These are phyloP conservation scores for Starmerella potacharoeniae DNA, from an alignment of 805 yeast genomes.

Conservation along the genomic window DNA sequence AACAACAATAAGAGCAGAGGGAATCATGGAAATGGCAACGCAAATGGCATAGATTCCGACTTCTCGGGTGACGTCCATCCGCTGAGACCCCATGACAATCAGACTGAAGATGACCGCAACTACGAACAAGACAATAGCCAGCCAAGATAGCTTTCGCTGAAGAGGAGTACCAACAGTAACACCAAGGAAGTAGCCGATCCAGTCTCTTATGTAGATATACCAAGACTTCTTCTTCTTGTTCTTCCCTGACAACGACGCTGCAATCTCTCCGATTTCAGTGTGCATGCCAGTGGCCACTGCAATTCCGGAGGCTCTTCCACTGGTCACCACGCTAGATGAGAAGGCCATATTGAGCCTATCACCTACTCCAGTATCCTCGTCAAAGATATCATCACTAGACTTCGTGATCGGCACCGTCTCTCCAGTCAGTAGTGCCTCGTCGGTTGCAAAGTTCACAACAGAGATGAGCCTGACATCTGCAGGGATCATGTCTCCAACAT, in stretches of 20 bases:
- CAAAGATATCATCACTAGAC: slow-evolving; percentile 35
- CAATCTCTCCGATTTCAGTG: slow-evolving; percentile 69
- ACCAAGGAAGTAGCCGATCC: slow-evolving; percentile 61
- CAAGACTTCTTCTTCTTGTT: slow-evolving; percentile 34
- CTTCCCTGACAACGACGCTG: slow-evolving; percentile 42
- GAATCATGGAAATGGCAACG: slow-evolving; percentile 72
- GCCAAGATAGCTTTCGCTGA: slow-evolving; percentile 60
- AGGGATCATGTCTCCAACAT: slow-evolving; percentile 90
- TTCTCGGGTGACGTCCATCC: slow-evolving; percentile 58
- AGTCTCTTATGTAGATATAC: slow-evolving; percentile 40
- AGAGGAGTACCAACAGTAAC: slow-evolving; percentile 72
- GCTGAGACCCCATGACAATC: slow-evolving; percentile 76
- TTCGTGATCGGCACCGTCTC: slow-evolving; percentile 57
- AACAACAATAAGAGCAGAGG: slow-evolving; percentile 68
- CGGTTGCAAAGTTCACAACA: slow-evolving; percentile 69
- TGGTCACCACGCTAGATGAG: slow-evolving; percentile 56
- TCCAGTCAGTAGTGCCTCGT: slow-evolving; percentile 92
- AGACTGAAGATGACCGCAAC: slow-evolving; percentile 80
- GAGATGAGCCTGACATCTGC: slow-evolving; percentile 79
- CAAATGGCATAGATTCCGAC: slow-evolving; percentile 85
- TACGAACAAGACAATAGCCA: slow-evolving; percentile 60
- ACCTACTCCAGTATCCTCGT: slow-evolving; percentile 38
- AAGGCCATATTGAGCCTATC: slow-evolving; percentile 64
- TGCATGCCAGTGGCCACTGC: slow-evolving; percentile 55
- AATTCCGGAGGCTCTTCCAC: slow-evolving; percentile 64